Conservation (phyloP, 2,329 filamentous ascomycete genomes). For the Cordyceps sp. region DNA sequence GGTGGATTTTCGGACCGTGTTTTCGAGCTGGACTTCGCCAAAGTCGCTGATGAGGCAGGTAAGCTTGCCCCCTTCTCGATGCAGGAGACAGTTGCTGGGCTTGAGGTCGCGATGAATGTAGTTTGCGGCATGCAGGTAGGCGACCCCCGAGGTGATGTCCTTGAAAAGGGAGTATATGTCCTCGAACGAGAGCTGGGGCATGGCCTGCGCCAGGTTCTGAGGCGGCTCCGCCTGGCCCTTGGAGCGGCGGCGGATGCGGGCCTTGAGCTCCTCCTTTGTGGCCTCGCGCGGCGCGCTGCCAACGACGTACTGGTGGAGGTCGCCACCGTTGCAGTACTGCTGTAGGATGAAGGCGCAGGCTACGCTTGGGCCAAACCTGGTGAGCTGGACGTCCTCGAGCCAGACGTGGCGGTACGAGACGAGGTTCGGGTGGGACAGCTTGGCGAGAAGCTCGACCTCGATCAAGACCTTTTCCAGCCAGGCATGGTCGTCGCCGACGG, state of each 20-base stretch:
- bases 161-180: slow-evolving; percentile 95
- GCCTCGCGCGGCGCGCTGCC: slow-evolving; percentile 43
- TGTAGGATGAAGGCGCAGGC: slow-evolving; percentile 94
- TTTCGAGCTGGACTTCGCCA: slow-evolving; percentile 82
- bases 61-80: slow-evolving; percentile 54
- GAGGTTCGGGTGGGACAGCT: slow-evolving; percentile 83
- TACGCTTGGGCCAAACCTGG: slow-evolving; percentile 75
- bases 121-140: slow-evolving; percentile 75
- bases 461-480: slow-evolving; percentile 91
- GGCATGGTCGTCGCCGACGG: slow-evolving; percentile 82
- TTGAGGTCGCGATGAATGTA: slow-evolving; percentile 96
- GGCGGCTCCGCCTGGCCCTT: slow-evolving; percentile 56
- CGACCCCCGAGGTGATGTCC: slow-evolving; percentile 82
- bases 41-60: slow-evolving; percentile 92
- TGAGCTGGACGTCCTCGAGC: slow-evolving; percentile 78
- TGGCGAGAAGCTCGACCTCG: slow-evolving; percentile 84
- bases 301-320: slow-evolving; percentile 77
- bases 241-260: slow-evolving; percentile 67
- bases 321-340: slow-evolving; percentile 90
- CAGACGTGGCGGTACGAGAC: slow-evolving; percentile 96
- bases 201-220: slow-evolving; percentile 23
- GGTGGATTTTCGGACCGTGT: slow-evolving; percentile 69
- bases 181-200: slow-evolving; percentile 48
- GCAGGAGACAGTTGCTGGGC: slow-evolving; percentile 85
- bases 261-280: slow-evolving; percentile 77